Base-by-base conservation (phyloP, 805 yeast genomes). In the Yarrowia deformans region DNA sequence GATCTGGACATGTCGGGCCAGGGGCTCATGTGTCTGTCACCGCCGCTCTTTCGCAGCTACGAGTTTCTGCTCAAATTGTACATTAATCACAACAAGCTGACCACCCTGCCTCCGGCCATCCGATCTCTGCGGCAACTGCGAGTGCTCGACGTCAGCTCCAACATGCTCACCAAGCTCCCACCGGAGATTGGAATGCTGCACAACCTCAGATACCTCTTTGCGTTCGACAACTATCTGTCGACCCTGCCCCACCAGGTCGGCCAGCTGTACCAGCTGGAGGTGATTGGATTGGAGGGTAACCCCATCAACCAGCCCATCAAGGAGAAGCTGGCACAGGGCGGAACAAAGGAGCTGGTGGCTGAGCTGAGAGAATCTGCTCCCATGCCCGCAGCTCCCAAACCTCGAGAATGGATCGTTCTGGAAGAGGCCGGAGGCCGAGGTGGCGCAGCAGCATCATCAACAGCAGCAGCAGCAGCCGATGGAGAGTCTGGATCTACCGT, bases 221-320 rank as follows among this genome's bases (percentile, higher is more conserved):
- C 93, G 68, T 94, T 95, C 80, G 98, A 95, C 79, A 95, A 95
- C 79, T 85, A 88, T 77, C 81, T 95, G 72, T 81, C 83, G 67
- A 84, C 86, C 0, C 81, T 95, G 71, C 99, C 99, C 1, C 83
- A 81, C 78, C 95, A 90, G 76, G 88, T 95, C 78, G 97, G 98
- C 35, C 89, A 87, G 73, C 81, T 96, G 70, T 90, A 87, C 77
- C 94, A 91, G 73, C 83, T 95, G 72, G 90, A 91, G 73, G 90
- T 94, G 76, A 80, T 95, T 64, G 99, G 99, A 43, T 83, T 94
- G 55, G 98, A 94, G 78, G 99, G 99, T 1, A 95, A 95, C 77
- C 91, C 96, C 3, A 81, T 95, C 75, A 90, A 89, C 74, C 82
- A 84, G 69, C 85, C 84, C 29, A 78, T 86, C 70, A 86, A 91